Base-by-base conservation (phyloP, 192 early-diverging fungal species). In the Geosiphon pyriformis region DNA sequence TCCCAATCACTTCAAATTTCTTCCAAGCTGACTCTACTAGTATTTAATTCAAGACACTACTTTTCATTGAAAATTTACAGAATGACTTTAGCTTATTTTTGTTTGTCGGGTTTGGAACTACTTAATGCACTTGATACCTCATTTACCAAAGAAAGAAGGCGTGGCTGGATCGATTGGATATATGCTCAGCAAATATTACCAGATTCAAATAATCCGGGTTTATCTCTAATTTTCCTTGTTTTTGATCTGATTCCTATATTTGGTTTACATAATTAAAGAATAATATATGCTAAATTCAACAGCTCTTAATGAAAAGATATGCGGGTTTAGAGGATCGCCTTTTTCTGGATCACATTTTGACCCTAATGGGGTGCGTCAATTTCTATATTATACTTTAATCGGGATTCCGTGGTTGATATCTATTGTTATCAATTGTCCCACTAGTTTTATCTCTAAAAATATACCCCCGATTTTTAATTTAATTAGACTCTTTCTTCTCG, bases 121-220 rank as follows among this genome's bases (percentile, higher is more conserved):
- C 80, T 96, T 26, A 87, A 85, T 20, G 76, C 70, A n/a, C 62
- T 94, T 4, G 86, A 90, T 11, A 71, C 72, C 6, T 57, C 58
- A 4, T 33, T 92, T 12, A 61, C 80, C 0, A 74, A 74, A 11
- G 73, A 81, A 54, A 72, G 91, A 59, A 82, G 83, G 58, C 35
- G 70, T 18, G 82, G 74, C 27, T 92, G 89, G 84, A 83, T 97
- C 33, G 92, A 98, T 29, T 99, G 97, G 97, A 87, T 99, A 37
- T 99, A 98, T 80, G 88, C 85, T 20, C 94, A 97, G 75, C 95
- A 98, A 68, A 76, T 92, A n/a, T 51, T 80, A 12, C 85, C 83
- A 2, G 61, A 73, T 34, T 31, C 48, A 25, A 56, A 72, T 15
- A 66, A 72, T 25, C 65, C 65, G 22, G 65, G 65, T 55, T 26